A percentile compares a stretch with the other conserved stretches of the same genome.
phyloP scores from a whole-genome alignment of 1,284 basidiomycete species.

The Malassezia restricta region DNA sequence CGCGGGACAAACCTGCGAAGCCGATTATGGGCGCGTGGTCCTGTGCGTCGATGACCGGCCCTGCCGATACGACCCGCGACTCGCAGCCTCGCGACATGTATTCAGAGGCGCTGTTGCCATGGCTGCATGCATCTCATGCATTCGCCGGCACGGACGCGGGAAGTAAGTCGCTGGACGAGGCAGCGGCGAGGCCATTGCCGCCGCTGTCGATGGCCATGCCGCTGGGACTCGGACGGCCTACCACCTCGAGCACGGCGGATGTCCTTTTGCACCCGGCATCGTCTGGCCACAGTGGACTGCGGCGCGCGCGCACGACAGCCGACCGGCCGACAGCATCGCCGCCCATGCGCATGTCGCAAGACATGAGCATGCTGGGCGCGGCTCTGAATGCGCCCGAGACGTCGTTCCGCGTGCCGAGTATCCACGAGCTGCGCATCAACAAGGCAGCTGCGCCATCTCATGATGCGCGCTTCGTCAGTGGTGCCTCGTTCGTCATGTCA shows the following conservation, averaged over 20 bases:
- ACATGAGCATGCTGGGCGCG: not conserved
- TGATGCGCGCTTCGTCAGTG: not conserved
- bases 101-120: conserved; percentile 5
- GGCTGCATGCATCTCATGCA: not conserved
- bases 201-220: not conserved
- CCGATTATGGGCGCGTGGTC: not conserved
- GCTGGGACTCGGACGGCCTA: not conserved
- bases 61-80: not conserved
- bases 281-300: not conserved
- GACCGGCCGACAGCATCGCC: not conserved
- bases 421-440: conserved; percentile 1
- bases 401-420: not conserved
- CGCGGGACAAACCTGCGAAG: not conserved
- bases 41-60: not conserved
- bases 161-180: not conserved
- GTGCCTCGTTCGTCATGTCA: conserved; percentile 1
- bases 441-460: not conserved
- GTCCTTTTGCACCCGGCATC: not conserved
- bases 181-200: too few relatives aligned
- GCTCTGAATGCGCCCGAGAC: not conserved
- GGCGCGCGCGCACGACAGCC: not conserved
- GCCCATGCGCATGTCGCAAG: not conserved
- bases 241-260: not conserved
- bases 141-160: not conserved
- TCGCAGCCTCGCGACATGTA: conserved; percentile 2